Base-by-base conservation (phyloP, 2,329 filamentous ascomycete species). In the Fusarium chuoi region DNA sequence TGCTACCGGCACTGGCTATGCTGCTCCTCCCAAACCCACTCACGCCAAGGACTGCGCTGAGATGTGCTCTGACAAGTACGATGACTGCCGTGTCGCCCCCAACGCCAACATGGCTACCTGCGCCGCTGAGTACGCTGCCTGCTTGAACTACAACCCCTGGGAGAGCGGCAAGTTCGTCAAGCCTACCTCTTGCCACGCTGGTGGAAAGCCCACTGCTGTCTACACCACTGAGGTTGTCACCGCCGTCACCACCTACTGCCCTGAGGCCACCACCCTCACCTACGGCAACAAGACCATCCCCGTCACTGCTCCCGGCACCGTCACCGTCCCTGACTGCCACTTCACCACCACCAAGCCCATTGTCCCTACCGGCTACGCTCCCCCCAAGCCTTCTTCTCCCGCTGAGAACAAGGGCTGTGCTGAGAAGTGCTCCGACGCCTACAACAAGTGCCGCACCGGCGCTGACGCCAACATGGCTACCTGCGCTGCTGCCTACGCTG, bases 141-240 rank as follows among this genome's bases (percentile, higher is more conserved):
- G 78, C 70, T 68, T 79, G 10, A 73, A 71, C 62, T 78, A 71
- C 73, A 78, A 70, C 74, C 78, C 78, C 39, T 79, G 73, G 41
- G 58, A 64, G 36, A 54, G 66, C 62, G 55, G 67, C 59, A 33
- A 45, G 70, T 28, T 64, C 24, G 67, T 68, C 20, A 42, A 46
- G 13, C 75, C 76, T 33, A 76, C 65, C 1, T 65, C 77, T 36
- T 79, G 77, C 67, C 87, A 87, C 84, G 87, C 89, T 60, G 84
- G 90, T 77, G 83, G 89, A 78, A 83, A 71, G 67, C 55, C 67
- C 30, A 48, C 55, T 18, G 30, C 68, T n/a, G 49, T 38, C 55
- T 71, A 62, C 68, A 71, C 68, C 68, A 71, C 68, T 4, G 68
- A 71, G 68, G 62, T 71, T 7, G 51, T 71, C 36, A 71, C 68